Conservation (phyloP, 2,329 filamentous ascomycete species). For the Penicillium sclerotigenum region DNA sequence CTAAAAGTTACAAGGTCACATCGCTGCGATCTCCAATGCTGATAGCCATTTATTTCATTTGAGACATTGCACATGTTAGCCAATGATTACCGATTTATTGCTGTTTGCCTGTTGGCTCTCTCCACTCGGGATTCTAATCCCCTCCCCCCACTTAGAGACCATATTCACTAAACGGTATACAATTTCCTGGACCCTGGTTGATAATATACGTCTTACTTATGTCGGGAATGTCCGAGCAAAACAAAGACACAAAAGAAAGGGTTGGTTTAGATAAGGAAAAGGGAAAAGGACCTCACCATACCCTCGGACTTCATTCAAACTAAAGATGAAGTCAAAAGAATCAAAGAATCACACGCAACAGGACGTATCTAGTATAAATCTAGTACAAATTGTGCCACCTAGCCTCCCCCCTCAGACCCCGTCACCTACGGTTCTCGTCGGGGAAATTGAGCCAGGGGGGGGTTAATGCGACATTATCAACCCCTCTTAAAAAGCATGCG, state of each 20-base stretch:
- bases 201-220: not conserved
- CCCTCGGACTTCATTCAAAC: not conserved
- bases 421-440: slow-evolving; percentile 20
- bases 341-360: not conserved
- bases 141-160: not conserved
- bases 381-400: too few species aligned
- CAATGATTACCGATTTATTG: not conserved
- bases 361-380: not conserved
- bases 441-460: slow-evolving; percentile 7
- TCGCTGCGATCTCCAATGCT: slow-evolving; percentile 12
- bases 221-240: not conserved
- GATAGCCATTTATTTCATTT: slow-evolving; percentile 10
- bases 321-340: not conserved
- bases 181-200: not conserved
- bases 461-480: slow-evolving; percentile 18
- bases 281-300: not conserved
- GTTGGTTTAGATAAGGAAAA: not conserved
- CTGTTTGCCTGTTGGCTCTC: not conserved
- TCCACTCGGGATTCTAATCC: not conserved
- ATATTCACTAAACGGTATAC: not conserved
- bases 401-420: not conserved
- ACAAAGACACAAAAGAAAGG: not conserved
- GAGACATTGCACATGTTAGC: slow-evolving; percentile 21
- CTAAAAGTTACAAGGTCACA: slow-evolving; percentile 26
- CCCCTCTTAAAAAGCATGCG: slow-evolving; percentile 21